Evolutionary conservation across 768 basidiomycete species (phyloP).

Genomic region (Termitomyces sp.): DNA sequence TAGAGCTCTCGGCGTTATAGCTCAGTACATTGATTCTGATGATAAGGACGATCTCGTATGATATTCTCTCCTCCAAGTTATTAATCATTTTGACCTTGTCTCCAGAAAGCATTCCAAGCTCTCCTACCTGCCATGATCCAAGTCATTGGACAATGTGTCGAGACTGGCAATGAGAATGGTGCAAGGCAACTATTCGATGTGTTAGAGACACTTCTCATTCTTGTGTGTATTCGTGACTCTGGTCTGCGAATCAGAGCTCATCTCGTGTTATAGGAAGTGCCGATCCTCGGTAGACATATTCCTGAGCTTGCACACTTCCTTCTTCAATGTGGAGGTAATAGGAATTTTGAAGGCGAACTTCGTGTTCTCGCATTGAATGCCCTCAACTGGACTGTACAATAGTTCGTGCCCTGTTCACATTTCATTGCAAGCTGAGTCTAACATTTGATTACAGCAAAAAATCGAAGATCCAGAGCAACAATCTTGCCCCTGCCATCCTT

Average conservation of each 20-base stretch:
- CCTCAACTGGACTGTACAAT: constrained; percentile 95
- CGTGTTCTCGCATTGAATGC: constrained; percentile 90
- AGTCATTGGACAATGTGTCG: constrained; percentile 83
- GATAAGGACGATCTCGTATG: constrained; percentile 86
- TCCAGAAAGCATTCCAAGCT: constrained; percentile 80
- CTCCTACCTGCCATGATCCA: constrained; percentile 86
- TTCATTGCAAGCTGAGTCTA: neutral
- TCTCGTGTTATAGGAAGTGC: constrained; percentile 66
- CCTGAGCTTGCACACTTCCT: constrained; percentile 87
- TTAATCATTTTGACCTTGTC: neutral
- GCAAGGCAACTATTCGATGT: constrained; percentile 93
- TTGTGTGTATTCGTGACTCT: constrained; percentile 43
- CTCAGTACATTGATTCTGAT: constrained; percentile 86
- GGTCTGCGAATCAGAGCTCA: constrained; percentile 4
- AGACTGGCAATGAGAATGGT: constrained; percentile 71
- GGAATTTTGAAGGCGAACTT: constrained; percentile 68
- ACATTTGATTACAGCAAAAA: constrained; percentile 72
- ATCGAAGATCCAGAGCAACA: constrained; percentile 84
- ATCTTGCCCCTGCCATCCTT: constrained; percentile 81
- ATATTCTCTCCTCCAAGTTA: neutral
- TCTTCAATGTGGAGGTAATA: constrained; percentile 78
- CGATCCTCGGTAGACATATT: constrained; percentile 87
- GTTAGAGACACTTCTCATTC: constrained; percentile 90
- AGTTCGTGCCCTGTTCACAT: constrained; percentile 45
- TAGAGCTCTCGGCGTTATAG: constrained; percentile 86